Evolutionary conservation across 129 eudicot genomes (phyloP).

Genomic region (Pulicaria dysenterica): DNA sequence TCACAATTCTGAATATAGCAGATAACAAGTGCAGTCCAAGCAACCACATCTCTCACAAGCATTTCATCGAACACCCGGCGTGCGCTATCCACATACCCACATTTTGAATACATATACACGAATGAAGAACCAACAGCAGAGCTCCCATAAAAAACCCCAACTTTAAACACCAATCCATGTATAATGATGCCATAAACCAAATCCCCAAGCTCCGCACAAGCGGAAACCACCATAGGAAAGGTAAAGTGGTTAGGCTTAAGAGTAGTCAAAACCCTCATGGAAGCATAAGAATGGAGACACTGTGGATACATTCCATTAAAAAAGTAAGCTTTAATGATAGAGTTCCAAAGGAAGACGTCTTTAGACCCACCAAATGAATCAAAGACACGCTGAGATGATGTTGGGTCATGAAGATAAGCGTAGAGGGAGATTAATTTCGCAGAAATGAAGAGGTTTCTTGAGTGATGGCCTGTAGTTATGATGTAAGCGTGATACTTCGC

Average conservation of each 20-base stretch:
- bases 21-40: slow-evolving; percentile 88
- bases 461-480: slow-evolving; percentile 57
- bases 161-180: slow-evolving; percentile 68
- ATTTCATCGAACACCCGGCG: slow-evolving; percentile 72
- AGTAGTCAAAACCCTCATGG: slow-evolving; percentile 47
- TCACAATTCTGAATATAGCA: slow-evolving; percentile 80
- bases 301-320: slow-evolving; percentile 47
- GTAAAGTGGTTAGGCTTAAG: slow-evolving; percentile 60
- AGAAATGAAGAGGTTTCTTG: slow-evolving; percentile 58
- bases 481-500: slow-evolving; percentile 54
- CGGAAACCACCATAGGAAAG: slow-evolving; percentile 71
- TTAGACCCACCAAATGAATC: slow-evolving; percentile 37
- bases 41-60: slow-evolving; percentile 61
- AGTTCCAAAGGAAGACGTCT: slow-evolving; percentile 77
- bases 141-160: slow-evolving; percentile 41
- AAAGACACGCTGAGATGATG: slow-evolving; percentile 47
- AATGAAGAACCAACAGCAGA: slow-evolving; percentile 65
- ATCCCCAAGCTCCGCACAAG: slow-evolving; percentile 64
- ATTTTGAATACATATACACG: slow-evolving; percentile 74
- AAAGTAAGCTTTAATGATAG: slow-evolving; percentile 70
- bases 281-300: slow-evolving; percentile 45
- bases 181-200: slow-evolving; percentile 36
- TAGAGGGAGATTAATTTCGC: slow-evolving; percentile 75
- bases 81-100: slow-evolving; percentile 57
- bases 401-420: slow-evolving; percentile 48